A percentile compares a stretch with the other conserved stretches of the same genome.
Evolutionary conservation across 352 stramenopile species (phyloP).

Genomic region (Globisporangium recalcitrans): DNA sequence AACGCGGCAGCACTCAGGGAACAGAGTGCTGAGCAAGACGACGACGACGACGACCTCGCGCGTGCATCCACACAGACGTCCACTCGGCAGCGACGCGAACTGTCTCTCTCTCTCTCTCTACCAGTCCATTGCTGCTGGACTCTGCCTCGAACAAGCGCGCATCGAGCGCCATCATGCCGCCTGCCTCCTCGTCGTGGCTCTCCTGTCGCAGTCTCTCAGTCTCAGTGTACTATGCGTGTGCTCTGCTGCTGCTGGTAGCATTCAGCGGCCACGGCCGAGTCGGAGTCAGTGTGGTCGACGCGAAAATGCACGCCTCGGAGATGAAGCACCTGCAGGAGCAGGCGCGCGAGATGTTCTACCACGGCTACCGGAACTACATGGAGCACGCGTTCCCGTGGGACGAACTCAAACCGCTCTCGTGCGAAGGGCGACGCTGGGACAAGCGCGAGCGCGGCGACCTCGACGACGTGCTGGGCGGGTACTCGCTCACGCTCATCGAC

Average conservation of each 20-base stretch:
- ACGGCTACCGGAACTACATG: conserved; percentile 87
- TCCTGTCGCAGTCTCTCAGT: neutral
- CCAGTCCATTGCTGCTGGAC: neutral
- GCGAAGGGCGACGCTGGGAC: conserved; percentile 73
- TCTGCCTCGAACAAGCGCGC: neutral
- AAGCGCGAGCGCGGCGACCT: conserved; percentile 72
- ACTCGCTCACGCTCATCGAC: conserved; percentile 84
- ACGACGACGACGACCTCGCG: neutral
- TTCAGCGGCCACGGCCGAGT: neutral
- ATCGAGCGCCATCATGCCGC: neutral
- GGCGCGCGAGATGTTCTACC: conserved; percentile 86
- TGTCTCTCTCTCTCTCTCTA: neutral
- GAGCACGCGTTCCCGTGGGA: conserved; percentile 83
- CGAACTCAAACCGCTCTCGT: conserved; percentile 84
- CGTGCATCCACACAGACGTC: neutral
- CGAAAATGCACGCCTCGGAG: conserved; percentile 69
- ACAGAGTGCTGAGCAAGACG: neutral
- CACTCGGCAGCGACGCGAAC: neutral
- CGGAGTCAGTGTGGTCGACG: conserved; percentile 1
- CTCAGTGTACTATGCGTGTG: neutral
- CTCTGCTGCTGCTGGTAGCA: neutral
- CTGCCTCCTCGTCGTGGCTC: conserved; percentile 1
- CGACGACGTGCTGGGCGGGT: conserved; percentile 81
- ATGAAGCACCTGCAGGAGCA: conserved; percentile 59
- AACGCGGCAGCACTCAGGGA: neutral